Evolutionary conservation across 2,329 filamentous ascomycete genomes (phyloP).

Genomic region (Colletotrichum navitas): DNA sequence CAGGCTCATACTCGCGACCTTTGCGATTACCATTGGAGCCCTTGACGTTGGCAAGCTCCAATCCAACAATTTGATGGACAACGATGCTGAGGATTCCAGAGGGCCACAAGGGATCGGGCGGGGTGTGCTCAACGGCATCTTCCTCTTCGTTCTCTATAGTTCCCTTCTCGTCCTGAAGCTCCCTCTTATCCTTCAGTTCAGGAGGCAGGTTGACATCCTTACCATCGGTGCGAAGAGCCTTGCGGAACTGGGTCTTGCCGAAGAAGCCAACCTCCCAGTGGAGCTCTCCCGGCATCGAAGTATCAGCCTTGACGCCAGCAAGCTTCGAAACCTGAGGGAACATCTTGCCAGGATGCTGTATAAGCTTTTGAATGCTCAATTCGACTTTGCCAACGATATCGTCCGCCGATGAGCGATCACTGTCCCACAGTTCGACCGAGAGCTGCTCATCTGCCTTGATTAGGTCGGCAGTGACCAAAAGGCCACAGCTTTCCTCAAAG

Average conservation of each 20-base stretch:
- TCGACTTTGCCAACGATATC: constrained; percentile 97
- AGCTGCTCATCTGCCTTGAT: constrained; percentile 95
- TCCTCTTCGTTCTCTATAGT: constrained; percentile 79
- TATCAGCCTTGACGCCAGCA: constrained; percentile 84
- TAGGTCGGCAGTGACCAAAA: constrained; percentile 88
- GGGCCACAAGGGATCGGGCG: constrained; percentile 96
- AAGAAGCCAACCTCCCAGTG: constrained; percentile 98
- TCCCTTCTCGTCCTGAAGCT: constrained; percentile 91
- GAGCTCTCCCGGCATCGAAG: constrained; percentile 90
- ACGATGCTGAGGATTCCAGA: constrained; percentile 89
- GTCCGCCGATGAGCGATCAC: constrained; percentile 90
- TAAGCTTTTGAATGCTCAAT: constrained; percentile 92
- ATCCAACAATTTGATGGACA: constrained; percentile 93
- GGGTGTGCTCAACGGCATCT: constrained; percentile 88
- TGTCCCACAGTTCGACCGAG: constrained; percentile 96
- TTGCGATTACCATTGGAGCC: constrained; percentile 85
- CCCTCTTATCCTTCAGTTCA: constrained; percentile 77
- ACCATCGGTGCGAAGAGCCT: constrained; percentile 87
- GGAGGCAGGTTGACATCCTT: constrained; percentile 83
- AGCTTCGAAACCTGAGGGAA: constrained; percentile 89
- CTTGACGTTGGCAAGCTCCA: constrained; percentile 92
- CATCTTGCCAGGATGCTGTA: constrained; percentile 93
- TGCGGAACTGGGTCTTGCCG: constrained; percentile 87
- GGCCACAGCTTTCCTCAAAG: constrained; percentile 88
- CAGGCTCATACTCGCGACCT: constrained; percentile 89